A percentile compares a stretch with the other conserved stretches of the same genome.
Conservation (phyloP, 1,284 basidiomycete genomes). For the Ceratobasidium papillatum region DNA sequence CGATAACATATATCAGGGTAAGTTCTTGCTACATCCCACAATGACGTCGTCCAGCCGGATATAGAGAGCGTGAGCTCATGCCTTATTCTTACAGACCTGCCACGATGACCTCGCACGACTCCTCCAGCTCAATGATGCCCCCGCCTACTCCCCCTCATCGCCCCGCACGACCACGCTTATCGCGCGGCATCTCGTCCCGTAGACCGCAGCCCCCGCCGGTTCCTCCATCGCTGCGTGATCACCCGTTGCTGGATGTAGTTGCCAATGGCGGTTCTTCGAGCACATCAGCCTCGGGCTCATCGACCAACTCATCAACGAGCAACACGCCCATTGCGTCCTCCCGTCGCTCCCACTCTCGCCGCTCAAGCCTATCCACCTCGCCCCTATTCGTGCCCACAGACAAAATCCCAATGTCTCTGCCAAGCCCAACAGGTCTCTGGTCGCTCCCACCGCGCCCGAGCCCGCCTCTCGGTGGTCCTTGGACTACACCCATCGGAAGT, state of each 20-base stretch:
- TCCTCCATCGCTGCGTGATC: slow-evolving; percentile 30
- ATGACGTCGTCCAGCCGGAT: slow-evolving; percentile 35
- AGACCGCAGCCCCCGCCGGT: slow-evolving; percentile 19
- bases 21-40: neutral
- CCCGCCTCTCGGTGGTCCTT: slow-evolving; percentile 29
- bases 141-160: slow-evolving; percentile 11
- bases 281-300: neutral
- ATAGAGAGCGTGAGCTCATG: slow-evolving; percentile 29
- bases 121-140: neutral
- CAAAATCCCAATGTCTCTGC: slow-evolving; percentile 14
- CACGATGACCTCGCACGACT: slow-evolving; percentile 9
- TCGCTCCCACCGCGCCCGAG: slow-evolving; percentile 21
- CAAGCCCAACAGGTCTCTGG: slow-evolving; percentile 36
- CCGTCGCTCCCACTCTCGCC: slow-evolving; percentile 7
- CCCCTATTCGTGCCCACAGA: slow-evolving; percentile 3
- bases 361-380: slow-evolving; percentile 24
- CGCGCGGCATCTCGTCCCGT: slow-evolving; percentile 34
- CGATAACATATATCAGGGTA: slow-evolving; percentile 25
- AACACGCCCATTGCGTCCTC: neutral
- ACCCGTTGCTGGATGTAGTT: slow-evolving; percentile 32
- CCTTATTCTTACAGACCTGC: neutral
- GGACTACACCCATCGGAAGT: neutral
- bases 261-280: slow-evolving; percentile 1
- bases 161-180: slow-evolving; percentile 22
- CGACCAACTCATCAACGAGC: neutral